Conservation (phyloP, 768 basidiomycete genomes). For the Mycena amicta region DNA sequence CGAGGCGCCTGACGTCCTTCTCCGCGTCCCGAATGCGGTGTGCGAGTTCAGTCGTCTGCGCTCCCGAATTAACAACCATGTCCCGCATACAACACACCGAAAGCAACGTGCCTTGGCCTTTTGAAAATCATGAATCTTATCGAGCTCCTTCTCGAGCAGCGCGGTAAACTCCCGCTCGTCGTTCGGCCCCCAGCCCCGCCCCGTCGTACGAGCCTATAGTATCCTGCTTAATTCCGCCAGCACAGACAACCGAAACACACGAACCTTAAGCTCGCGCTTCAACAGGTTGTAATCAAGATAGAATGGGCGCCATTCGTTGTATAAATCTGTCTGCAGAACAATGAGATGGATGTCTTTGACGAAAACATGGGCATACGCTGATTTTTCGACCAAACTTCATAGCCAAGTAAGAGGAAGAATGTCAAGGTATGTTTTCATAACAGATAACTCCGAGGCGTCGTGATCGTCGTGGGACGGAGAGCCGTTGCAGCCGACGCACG, state of each 20-base stretch:
- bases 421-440: background rate
- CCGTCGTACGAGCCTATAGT: slow-evolving; percentile 26
- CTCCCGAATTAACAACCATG: slow-evolving; percentile 1
- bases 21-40: slow-evolving; percentile 83
- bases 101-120: slow-evolving; percentile 67
- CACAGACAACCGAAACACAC: slow-evolving; percentile 5
- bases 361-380: slow-evolving; percentile 6
- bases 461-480: background rate
- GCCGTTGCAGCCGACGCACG: background rate
- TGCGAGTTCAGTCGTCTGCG: slow-evolving; percentile 76
- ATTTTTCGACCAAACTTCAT: slow-evolving; percentile 26
- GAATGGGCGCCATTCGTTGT: slow-evolving; percentile 87
- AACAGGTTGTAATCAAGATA: slow-evolving; percentile 90
- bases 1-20: slow-evolving; percentile 76
- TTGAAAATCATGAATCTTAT: slow-evolving; percentile 95
- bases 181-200: slow-evolving; percentile 61
- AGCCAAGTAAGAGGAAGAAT: background rate
- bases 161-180: slow-evolving; percentile 84
- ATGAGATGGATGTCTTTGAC: background rate
- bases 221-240: background rate
- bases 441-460: background rate
- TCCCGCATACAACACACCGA: background rate
- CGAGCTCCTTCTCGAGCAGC: slow-evolving; percentile 82
- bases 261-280: slow-evolving; percentile 88
- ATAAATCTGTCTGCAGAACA: slow-evolving; percentile 67